Base-by-base conservation (phyloP, 441 rosid species). In the Euphorbia celastroides region DNA sequence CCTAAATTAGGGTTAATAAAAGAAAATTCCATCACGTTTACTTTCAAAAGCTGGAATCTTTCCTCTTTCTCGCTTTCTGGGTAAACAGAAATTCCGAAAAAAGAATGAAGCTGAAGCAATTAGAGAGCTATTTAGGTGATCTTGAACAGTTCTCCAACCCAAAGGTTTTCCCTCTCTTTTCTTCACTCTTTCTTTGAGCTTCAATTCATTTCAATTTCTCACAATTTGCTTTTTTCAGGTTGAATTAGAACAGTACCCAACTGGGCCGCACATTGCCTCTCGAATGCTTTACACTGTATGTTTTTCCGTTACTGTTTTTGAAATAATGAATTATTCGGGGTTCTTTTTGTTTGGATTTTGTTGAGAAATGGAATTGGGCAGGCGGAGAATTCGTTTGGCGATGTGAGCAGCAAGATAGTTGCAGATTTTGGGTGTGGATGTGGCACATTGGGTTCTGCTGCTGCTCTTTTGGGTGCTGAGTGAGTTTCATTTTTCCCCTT, bases 381-480 rank as follows among this genome's bases (percentile, higher is more conserved):
- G 98, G 98, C 96, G 2, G 97, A 89, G 77, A 89, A 82, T 79
- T 89, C 96, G 48, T 93, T 82, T 73, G 97, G 86, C 58, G 99
- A 89, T 71, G 83, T 91, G 70, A 72, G 74, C 67, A 71, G 68
- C 70, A 89, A 86, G 78, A 83, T 93, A 0, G 96, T 89, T 42
- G 98, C 90, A 0, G 98, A 93, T 89, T 93, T 93, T 67, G 98
- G 98, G 2, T 93, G 97, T 46, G 97, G 98, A 0, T 93, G 98
- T 70, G 98, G 95, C 70, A 89, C 97, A 25, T 71, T 93, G 70
- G 82, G 92, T 77, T 82, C 78, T 76, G 97, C 97, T 20, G 93
- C 98, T 76, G 79, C 88, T 68, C 90, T 93, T 65, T 70, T 93
- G 74, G 96, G 86, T 69, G 97, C 98, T 55, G 86, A 83, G 96